Evolutionary conservation across 768 basidiomycete genomes (phyloP).

Genomic region (Podaxis sp.): DNA sequence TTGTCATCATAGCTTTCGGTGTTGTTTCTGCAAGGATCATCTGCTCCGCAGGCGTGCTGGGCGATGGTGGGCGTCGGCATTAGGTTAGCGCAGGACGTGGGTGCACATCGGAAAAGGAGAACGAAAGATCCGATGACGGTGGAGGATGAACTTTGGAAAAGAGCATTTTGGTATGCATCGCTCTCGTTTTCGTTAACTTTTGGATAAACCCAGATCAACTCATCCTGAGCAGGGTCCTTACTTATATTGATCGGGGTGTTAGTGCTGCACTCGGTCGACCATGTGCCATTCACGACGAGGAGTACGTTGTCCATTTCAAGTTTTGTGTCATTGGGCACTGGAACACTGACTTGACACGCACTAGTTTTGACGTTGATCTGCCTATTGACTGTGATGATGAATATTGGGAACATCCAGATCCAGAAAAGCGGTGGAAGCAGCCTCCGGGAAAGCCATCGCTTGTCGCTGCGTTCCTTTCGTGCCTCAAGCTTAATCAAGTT

Average conservation of each 20-base stretch:
- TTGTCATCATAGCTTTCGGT: conserved; percentile 39
- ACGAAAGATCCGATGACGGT: conserved; percentile 30
- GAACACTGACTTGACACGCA: background rate
- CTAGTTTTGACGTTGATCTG: conserved; percentile 71
- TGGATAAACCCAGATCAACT: background rate
- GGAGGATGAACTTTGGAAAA: conserved; percentile 74
- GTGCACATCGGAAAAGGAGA: conserved; percentile 54
- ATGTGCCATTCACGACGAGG: conserved; percentile 76
- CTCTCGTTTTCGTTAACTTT: background rate
- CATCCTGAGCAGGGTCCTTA: conserved; percentile 41
- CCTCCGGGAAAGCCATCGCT: conserved; percentile 57
- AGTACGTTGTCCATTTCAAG: conserved; percentile 36
- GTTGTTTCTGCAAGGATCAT: conserved; percentile 50
- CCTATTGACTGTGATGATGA: conserved; percentile 66
- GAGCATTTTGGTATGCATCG: conserved; percentile 52
- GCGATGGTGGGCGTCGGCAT: conserved; percentile 67
- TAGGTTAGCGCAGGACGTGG: conserved; percentile 72
- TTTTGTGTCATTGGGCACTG: background rate
- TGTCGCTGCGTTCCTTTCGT: conserved; percentile 51
- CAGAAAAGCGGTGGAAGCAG: conserved; percentile 61
- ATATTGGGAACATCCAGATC: conserved; percentile 66
- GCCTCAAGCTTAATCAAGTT: conserved; percentile 59
- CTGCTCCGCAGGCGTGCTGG: conserved; percentile 65
- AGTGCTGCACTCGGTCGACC: conserved; percentile 64
- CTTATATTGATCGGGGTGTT: conserved; percentile 46